Evolutionary conservation across 1,139 yeast genomes (phyloP), one percentile per base, ranked within the genome.

Genomic region (Zygosaccharomyces sapae): DNA sequence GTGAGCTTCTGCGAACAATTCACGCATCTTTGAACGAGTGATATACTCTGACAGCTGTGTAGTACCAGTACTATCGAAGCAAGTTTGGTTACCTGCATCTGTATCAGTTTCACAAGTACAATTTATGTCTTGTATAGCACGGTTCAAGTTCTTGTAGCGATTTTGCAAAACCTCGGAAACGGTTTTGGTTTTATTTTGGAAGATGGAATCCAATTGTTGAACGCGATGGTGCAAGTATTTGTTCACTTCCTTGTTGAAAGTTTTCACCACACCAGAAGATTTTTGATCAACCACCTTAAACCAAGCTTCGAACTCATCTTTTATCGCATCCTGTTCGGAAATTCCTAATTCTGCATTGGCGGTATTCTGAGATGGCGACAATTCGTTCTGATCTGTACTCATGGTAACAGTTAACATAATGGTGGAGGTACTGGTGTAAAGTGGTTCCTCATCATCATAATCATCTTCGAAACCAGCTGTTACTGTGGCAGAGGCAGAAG

Each of bases 21-120:
- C 82, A 59, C 88, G 71, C 61, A 80, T 72, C 46, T 75, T 77
- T 59, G 83, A 81, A 59, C 90, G 72, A 0, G 81, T 66, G 16
- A 83, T 73, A 51, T 68, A 70, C 38, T 60, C 58, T 9, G 61
- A 59, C 39, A 70, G 54, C 41, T 68, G 58, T 20, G 55, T 54
- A 12, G 64, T 64, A 12, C 69, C 69, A 6, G 57, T 53, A 31
- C 52, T 52, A 50, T 59, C 73, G 52, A 63, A 65, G 59, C 56
- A 68, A 54, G 67, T 63, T 8, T 63, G 57, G 46, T 69, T 66
- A 18, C 72, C 72, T 16, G 70, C 66, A 29, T 64, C 70, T 48
- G 74, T 68, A 44, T 76, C 73, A 12, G 65, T 51, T 38, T 72
- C 76, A 36, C 70, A 68, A 47, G 70, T 72, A 53, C 77, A 74